These are phyloP conservation scores for Tuber melanosporum DNA, from an alignment of 495 filamentous ascomycete genomes.

Conservation along the genomic window DNA sequence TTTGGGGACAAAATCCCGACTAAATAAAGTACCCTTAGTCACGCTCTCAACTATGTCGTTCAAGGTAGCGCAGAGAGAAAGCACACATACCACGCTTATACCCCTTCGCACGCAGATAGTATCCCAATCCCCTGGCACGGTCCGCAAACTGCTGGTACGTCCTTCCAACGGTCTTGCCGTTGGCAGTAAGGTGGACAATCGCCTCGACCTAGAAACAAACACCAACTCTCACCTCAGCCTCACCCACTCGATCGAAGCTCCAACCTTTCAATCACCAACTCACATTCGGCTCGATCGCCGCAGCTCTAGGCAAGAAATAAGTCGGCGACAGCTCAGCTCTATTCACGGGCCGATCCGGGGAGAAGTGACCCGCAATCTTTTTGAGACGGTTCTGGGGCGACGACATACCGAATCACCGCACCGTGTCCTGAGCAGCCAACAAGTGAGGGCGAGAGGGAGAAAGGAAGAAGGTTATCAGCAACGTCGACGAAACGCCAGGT, in stretches of 20 bases:
- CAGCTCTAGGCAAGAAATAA: constrained; percentile 79
- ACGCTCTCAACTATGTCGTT: background rate
- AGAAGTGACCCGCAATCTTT: constrained; percentile 33
- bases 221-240: background rate
- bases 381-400: constrained; percentile 53
- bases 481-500: background rate
- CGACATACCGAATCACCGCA: constrained; percentile 47
- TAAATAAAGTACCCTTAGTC: background rate
- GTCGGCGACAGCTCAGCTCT: constrained; percentile 77
- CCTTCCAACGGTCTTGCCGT: constrained; percentile 63
- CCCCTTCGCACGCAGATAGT: constrained; percentile 67
- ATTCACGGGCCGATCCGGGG: constrained; percentile 9
- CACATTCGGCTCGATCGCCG: constrained; percentile 80
- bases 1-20: constrained; percentile 81
- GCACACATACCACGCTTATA: constrained; percentile 52
- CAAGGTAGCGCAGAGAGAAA: background rate
- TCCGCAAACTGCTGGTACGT: constrained; percentile 76
- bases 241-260: background rate
- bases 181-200: constrained; percentile 80
- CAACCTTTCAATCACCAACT: constrained; percentile 22
- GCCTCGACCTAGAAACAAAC: constrained; percentile 57
- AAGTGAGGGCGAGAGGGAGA: background rate
- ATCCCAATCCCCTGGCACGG: constrained; percentile 77
- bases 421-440: background rate
- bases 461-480: background rate